A percentile compares a stretch with the other conserved stretches of the same genome.
phyloP scores from a whole-genome alignment of 163 green algal species.

The Scenedesmus sp. region DNA sequence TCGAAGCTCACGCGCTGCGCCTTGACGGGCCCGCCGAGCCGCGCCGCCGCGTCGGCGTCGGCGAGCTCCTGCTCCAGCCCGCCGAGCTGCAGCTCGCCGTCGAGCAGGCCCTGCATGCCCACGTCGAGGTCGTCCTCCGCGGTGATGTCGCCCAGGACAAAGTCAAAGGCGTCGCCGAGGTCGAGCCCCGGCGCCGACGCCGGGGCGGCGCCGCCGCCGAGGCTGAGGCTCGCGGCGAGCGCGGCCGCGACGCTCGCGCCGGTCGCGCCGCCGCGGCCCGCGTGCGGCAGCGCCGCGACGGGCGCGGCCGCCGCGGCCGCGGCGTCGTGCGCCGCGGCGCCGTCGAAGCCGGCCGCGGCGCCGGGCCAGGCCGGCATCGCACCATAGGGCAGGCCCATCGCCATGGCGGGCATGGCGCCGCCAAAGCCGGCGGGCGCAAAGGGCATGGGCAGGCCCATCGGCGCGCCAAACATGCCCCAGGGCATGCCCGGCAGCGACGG shows the following conservation, averaged over 20 bases:
- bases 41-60: background rate
- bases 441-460: constrained; percentile 23
- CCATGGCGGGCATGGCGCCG: constrained; percentile 5
- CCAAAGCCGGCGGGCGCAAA: background rate
- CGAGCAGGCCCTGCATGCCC: constrained; percentile 6
- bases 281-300: background rate
- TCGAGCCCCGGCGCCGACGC: background rate
- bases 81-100: constrained; percentile 14
- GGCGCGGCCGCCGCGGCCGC: constrained; percentile 19
- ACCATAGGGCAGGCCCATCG: background rate
- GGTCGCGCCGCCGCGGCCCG: constrained; percentile 5
- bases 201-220: background rate
- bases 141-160: constrained; percentile 42
- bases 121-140: constrained; percentile 39
- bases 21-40: constrained; percentile 1
- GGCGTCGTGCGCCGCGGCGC: constrained; percentile 8
- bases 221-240: constrained; percentile 10
- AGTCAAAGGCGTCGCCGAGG: constrained; percentile 21
- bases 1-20: constrained; percentile 20
- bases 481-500: constrained; percentile 18
- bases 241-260: constrained; percentile 23
- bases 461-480: constrained; percentile 27
- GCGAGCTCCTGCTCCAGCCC: constrained; percentile 19
- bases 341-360: background rate
- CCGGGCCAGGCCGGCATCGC: background rate